Conservation (phyloP, 2,329 filamentous ascomycete species). For the Coniella vitis region DNA sequence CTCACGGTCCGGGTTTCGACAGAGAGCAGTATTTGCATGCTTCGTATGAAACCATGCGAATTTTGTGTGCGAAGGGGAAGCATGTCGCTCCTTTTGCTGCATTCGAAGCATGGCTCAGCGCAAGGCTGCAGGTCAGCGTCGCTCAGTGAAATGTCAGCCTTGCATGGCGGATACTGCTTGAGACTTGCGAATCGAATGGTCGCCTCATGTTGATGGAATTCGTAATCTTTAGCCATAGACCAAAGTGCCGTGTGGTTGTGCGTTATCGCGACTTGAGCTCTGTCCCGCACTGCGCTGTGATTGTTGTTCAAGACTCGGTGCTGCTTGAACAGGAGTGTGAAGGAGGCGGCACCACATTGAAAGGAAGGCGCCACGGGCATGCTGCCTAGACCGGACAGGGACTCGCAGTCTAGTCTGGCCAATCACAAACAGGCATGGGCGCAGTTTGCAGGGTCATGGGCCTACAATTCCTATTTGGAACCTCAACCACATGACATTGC, state of each 20-base stretch:
- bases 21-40: constrained; percentile 24
- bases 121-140: neutral
- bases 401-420: neutral
- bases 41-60: constrained; percentile 32
- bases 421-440: neutral
- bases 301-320: no score
- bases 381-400: neutral
- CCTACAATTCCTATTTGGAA: neutral
- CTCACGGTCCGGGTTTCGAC: constrained; percentile 16
- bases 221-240: no score
- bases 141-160: neutral
- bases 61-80: constrained; percentile 35
- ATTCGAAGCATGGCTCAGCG: constrained; percentile 36
- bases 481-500: neutral
- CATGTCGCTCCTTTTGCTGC: constrained; percentile 39
- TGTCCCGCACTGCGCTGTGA: no score
- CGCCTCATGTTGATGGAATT: neutral
- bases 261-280: no score
- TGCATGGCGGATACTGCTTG: neutral
- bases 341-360: neutral
- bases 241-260: no score
- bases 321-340: neutral
- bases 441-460: neutral
- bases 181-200: no score
- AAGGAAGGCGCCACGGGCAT: neutral